These are phyloP conservation scores for Spergularia azorica DNA, from an alignment of 179 eudicot species.

Conservation along the genomic window DNA sequence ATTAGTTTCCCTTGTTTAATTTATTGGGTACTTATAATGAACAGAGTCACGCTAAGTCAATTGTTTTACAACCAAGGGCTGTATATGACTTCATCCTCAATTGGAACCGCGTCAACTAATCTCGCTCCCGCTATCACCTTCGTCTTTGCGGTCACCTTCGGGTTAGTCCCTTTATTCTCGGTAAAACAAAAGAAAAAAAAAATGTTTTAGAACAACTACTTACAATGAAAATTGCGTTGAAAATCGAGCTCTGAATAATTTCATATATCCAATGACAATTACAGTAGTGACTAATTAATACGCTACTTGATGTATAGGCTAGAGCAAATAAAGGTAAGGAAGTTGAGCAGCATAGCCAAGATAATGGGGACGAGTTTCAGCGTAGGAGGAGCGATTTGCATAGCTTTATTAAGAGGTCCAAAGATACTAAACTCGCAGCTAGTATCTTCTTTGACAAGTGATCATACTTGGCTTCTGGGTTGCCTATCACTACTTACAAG, in stretches of 20 bases:
- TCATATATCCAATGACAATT: no score
- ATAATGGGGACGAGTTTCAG: constrained; percentile 26
- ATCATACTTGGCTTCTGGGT: constrained; percentile 24
- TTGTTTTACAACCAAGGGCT: constrained; percentile 50
- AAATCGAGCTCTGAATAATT: no score
- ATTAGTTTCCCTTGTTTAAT: not conserved
- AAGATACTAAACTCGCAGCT: constrained; percentile 20
- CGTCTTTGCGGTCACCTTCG: constrained; percentile 42
- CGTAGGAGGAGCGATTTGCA: constrained; percentile 33
- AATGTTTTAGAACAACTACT: no score
- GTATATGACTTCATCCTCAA: constrained; percentile 50
- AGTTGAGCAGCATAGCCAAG: constrained; percentile 29
- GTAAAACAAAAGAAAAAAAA: no score
- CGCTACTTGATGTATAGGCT: constrained; percentile 1
- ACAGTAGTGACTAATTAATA: no score
- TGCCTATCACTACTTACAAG: constrained; percentile 28
- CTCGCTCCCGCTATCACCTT: constrained; percentile 63
- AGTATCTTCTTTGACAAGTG: constrained; percentile 6
- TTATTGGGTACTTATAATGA: not conserved
- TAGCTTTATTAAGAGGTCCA: constrained; percentile 29
- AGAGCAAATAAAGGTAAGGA: constrained; percentile 27
- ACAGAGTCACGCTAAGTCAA: constrained; percentile 54
- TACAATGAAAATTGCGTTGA: not conserved
- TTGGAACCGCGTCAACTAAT: constrained; percentile 57
- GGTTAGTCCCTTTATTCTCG: constrained; percentile 32